phyloP scores from a whole-genome alignment of 176 grass and related monocot genomes.

The Elaeis guineensis region DNA sequence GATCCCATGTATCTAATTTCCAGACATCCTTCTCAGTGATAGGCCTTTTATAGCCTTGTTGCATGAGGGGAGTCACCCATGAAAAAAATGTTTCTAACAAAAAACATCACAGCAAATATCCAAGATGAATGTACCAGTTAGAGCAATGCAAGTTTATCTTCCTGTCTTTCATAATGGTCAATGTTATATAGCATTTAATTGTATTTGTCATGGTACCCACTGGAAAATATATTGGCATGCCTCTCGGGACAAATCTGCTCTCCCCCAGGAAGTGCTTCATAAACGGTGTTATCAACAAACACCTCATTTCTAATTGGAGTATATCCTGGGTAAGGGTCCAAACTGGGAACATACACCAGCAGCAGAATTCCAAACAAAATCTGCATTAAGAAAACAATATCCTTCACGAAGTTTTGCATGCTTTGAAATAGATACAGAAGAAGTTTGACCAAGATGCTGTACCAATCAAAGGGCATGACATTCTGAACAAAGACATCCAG shows the following conservation, averaged over 20 bases:
- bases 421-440: too few relatives aligned
- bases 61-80: constrained; percentile 96
- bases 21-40: constrained; percentile 93
- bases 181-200: too few relatives aligned
- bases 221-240: constrained; percentile 46
- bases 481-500: too few relatives aligned
- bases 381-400: constrained; percentile 26
- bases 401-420: too few relatives aligned
- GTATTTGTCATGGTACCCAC: constrained; percentile 32
- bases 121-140: not conserved
- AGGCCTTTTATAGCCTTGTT: constrained; percentile 79
- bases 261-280: constrained; percentile 67
- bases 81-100: constrained; percentile 76
- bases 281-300: constrained; percentile 50
- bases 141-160: too few relatives aligned
- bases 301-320: constrained; percentile 56
- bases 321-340: constrained; percentile 82
- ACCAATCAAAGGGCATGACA: too few relatives aligned
- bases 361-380: constrained; percentile 82
- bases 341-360: constrained; percentile 72
- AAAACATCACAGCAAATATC: constrained; percentile 10
- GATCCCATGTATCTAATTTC: constrained; percentile 93
- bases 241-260: constrained; percentile 93
- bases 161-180: too few relatives aligned
- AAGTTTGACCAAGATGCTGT: too few relatives aligned